Percentiles rank a stretch among this genome's conserved stretches.
Evolutionary conservation across 306 rosid genomes (phyloP).

Genomic region (Alnus glutinosa): DNA sequence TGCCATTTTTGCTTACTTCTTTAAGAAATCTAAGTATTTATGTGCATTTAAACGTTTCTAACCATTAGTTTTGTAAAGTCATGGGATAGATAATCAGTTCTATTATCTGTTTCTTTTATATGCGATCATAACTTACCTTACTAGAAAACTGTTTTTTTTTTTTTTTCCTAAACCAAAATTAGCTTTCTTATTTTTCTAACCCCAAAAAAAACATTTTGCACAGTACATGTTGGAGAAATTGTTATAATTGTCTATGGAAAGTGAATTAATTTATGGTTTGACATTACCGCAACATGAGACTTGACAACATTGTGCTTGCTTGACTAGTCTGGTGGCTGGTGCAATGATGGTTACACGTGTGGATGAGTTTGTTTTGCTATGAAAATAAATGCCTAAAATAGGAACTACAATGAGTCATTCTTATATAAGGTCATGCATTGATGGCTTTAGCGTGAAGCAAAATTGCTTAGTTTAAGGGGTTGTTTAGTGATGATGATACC

Average conservation of each 20-base stretch:
- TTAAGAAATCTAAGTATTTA: not conserved
- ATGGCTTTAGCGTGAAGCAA: not conserved
- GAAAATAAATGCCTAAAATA: not conserved
- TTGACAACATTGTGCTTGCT: not conserved
- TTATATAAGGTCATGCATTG: not conserved
- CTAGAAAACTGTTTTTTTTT: not conserved
- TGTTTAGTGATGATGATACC: not conserved
- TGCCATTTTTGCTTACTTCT: not conserved
- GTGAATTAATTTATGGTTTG: not conserved
- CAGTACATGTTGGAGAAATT: not conserved
- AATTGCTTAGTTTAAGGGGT: not conserved
- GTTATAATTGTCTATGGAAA: not conserved
- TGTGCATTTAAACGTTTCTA: not conserved
- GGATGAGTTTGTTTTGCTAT: not conserved
- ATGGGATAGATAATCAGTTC: not conserved
- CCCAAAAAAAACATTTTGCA: not conserved
- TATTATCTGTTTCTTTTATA: not conserved
- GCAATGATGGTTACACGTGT: not conserved
- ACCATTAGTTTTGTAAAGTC: not conserved
- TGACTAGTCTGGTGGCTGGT: slow-evolving; percentile 1
- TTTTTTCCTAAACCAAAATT: not conserved
- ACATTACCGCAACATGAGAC: not conserved
- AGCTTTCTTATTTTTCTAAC: not conserved
- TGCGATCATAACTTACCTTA: not conserved
- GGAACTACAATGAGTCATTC: not conserved